Evolutionary conservation across 495 filamentous ascomycete genomes (phyloP).

Genomic region (Lasiosphaeria ovina): DNA sequence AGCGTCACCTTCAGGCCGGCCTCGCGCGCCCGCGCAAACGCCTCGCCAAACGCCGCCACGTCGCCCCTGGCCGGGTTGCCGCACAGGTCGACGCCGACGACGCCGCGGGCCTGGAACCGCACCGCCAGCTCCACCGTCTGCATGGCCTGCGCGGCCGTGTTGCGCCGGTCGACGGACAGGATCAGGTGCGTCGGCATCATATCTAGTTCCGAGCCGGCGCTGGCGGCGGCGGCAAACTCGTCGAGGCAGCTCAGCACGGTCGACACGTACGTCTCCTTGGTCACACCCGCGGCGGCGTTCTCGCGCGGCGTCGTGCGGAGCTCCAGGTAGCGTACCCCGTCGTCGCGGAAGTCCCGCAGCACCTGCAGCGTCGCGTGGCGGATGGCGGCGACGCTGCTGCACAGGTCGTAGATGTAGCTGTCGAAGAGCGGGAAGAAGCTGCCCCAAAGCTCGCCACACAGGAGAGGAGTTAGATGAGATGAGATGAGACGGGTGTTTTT

Average conservation of each 20-base stretch:
- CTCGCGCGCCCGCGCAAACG: conserved; percentile 53
- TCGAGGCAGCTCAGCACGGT: conserved; percentile 60
- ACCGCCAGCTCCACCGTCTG: conserved; percentile 63
- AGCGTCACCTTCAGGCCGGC: conserved; percentile 61
- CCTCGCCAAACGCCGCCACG: conserved; percentile 52
- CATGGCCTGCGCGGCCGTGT: conserved; percentile 53
- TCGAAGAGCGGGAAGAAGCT: conserved; percentile 77
- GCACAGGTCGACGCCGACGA: conserved; percentile 80
- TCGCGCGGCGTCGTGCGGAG: conserved; percentile 76
- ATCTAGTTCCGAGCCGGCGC: not conserved
- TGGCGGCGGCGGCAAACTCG: conserved; percentile 37
- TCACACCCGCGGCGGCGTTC: conserved; percentile 50
- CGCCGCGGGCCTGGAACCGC: conserved; percentile 50
- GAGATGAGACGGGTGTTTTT: not conserved
- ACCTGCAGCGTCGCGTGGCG: conserved; percentile 64
- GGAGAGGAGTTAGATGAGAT: conserved; percentile 37
- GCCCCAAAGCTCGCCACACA: not conserved
- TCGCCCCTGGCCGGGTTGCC: conserved; percentile 68
- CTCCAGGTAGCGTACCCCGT: conserved; percentile 78
- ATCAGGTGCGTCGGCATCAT: conserved; percentile 62
- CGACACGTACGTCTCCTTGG: conserved; percentile 62
- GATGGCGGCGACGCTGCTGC: conserved; percentile 57
- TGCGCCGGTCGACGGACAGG: conserved; percentile 70
- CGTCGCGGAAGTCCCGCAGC: conserved; percentile 64
- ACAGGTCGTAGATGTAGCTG: conserved; percentile 72